Percentiles rank a stretch among this genome's conserved stretches.
Conservation (phyloP, 257 asterid genomes). For the Linaria vulgaris region DNA sequence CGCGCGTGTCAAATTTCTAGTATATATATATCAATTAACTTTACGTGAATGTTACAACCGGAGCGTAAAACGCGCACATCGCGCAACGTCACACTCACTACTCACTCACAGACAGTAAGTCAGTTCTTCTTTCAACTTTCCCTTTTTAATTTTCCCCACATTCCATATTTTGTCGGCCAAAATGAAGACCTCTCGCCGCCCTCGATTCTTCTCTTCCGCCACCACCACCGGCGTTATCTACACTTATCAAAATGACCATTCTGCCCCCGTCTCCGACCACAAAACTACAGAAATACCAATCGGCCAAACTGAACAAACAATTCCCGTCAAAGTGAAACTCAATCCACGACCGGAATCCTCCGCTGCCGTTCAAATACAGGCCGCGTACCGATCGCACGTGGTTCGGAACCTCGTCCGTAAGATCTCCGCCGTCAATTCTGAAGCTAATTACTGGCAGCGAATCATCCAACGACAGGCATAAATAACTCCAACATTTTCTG, state of each 20-base stretch:
- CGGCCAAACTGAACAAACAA: constrained; percentile 28
- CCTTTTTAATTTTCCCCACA: constrained; percentile 3
- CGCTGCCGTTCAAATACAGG: constrained; percentile 69
- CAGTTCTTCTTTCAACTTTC: constrained; percentile 1
- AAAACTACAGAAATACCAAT: constrained; percentile 38
- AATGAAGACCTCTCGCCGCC: constrained; percentile 44
- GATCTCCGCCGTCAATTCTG: constrained; percentile 69
- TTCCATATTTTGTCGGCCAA: background rate
- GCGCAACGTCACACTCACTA: constrained; percentile 33
- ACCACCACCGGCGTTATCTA: constrained; percentile 31
- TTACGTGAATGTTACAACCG: too few species aligned
- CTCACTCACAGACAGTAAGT: too few species aligned
- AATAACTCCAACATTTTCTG: too few species aligned
- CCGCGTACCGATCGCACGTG: constrained; percentile 63
- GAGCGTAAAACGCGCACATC: constrained; percentile 34
- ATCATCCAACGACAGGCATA: constrained; percentile 81
- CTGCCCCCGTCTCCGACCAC: constrained; percentile 31
- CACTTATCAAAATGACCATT: constrained; percentile 37
- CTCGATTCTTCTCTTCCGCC: constrained; percentile 32
- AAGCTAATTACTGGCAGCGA: constrained; percentile 69
- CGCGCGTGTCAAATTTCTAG: too few species aligned
- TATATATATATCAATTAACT: too few species aligned
- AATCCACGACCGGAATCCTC: constrained; percentile 26
- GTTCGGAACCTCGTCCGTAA: constrained; percentile 62
- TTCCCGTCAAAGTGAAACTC: constrained; percentile 31